Evolutionary conservation across 148 eudicot species (phyloP).

Genomic region (Vaccinium corymbosum): DNA sequence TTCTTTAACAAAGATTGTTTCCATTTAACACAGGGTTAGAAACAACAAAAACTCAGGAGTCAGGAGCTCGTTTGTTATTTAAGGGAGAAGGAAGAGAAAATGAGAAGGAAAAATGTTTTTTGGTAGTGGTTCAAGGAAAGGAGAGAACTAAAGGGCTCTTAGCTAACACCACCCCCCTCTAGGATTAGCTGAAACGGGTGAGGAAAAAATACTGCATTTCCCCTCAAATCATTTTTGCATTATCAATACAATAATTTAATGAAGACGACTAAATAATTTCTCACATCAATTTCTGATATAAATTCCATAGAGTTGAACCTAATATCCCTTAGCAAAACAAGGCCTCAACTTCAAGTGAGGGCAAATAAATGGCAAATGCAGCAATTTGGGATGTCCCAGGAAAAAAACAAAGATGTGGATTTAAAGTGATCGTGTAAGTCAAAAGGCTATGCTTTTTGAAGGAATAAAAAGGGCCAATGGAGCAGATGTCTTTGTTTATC

Average conservation of each 20-base stretch:
- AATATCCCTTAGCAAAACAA: not conserved
- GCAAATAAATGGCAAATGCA: not conserved
- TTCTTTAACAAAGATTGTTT: not conserved
- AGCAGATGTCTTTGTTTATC: not conserved
- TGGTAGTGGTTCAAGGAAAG: too few relatives aligned
- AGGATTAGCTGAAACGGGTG: too few relatives aligned
- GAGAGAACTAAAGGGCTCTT: too few relatives aligned
- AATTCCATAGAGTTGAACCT: not conserved
- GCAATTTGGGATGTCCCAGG: not conserved
- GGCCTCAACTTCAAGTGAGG: not conserved
- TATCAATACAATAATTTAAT: too few relatives aligned
- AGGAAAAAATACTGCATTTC: too few relatives aligned
- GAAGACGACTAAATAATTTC: too few relatives aligned
- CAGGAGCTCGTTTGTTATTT: too few relatives aligned
- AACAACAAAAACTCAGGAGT: not conserved
- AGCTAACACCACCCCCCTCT: too few relatives aligned
- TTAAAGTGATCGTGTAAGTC: slow-evolving; percentile 9
- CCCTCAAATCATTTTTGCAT: too few relatives aligned
- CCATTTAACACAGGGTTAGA: not conserved
- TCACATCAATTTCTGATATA: too few relatives aligned
- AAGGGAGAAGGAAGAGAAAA: too few relatives aligned
- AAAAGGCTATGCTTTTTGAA: slow-evolving; percentile 8
- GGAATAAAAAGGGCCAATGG: not conserved
- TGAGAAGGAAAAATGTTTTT: too few relatives aligned
- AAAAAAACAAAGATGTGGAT: not conserved